Percentiles rank a stretch among this genome's conserved stretches.
phyloP scores from a whole-genome alignment of 108 stramenopile species.

The Nannochloropsis oceanica region DNA sequence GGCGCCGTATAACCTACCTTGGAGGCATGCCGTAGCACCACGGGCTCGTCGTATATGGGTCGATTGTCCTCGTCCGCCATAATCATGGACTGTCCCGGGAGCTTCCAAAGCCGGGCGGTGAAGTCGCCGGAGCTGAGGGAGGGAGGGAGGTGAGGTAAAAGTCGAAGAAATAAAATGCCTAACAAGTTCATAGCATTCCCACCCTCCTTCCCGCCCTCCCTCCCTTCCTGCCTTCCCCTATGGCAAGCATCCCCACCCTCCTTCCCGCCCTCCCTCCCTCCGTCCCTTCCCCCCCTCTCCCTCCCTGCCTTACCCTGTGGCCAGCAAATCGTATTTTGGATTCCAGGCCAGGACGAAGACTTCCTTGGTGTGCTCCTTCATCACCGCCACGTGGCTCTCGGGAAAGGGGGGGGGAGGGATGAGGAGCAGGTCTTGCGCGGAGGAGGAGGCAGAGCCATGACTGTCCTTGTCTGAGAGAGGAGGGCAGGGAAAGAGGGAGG shows the following conservation, averaged over 20 bases:
- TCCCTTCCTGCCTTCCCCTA: too few species aligned
- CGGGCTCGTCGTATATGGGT: not conserved
- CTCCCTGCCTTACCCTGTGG: slow-evolving; percentile 54
- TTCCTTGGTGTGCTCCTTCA: slow-evolving; percentile 68
- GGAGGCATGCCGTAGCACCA: not conserved
- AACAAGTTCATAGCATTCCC: too few species aligned
- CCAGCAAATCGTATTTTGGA: slow-evolving; percentile 69
- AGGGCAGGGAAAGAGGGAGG: not conserved
- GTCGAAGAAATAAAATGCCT: not conserved
- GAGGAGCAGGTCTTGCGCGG: not conserved
- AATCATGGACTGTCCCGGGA: not conserved
- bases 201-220: too few species aligned
- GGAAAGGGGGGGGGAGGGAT: not conserved
- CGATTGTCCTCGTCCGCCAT: not conserved
- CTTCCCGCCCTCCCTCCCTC: not conserved
- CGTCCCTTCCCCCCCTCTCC: not conserved
- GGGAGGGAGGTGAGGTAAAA: not conserved
- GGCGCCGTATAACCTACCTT: not conserved
- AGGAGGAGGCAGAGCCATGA: not conserved
- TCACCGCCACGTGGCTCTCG: not conserved
- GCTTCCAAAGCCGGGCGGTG: not conserved
- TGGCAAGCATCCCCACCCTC: not conserved
- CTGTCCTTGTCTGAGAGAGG: not conserved
- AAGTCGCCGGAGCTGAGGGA: not conserved
- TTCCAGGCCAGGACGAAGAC: slow-evolving; percentile 97